These are phyloP conservation scores for Biscutella laevigata DNA, from an alignment of 441 rosid genomes.

Conservation along the genomic window DNA sequence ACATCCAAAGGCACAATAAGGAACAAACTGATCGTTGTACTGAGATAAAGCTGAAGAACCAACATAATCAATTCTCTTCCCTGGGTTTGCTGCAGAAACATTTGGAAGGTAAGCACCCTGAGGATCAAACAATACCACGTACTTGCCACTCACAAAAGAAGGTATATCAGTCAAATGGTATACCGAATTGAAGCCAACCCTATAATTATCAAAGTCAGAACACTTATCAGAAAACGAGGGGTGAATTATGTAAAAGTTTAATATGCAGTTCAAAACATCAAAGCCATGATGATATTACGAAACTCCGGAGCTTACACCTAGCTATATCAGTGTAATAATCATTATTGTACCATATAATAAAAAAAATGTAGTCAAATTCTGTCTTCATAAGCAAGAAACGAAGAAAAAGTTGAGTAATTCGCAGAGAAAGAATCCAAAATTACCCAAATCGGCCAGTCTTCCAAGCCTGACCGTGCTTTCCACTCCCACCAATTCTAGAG, in stretches of 20 bases:
- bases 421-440: background rate
- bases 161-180: conserved; percentile 97
- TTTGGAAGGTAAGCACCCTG: conserved; percentile 83
- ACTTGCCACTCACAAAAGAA: conserved; percentile 88
- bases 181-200: conserved; percentile 98
- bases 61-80: conserved; percentile 86
- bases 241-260: background rate
- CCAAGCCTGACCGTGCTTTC: conserved; percentile 72
- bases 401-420: background rate
- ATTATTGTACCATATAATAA: background rate
- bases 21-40: conserved; percentile 76
- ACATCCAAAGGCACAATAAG: conserved; percentile 84
- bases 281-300: background rate
- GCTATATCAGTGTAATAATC: background rate
- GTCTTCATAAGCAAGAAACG: conserved; percentile 9
- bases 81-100: conserved; percentile 84
- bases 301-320: background rate
- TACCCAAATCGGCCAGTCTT: conserved; percentile 97
- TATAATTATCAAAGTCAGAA: conserved; percentile 22
- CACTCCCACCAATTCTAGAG: conserved; percentile 86
- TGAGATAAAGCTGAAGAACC: conserved; percentile 54
- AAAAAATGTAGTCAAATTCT: background rate
- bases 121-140: conserved; percentile 87
- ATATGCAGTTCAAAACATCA: background rate
- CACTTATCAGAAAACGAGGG: conserved; percentile 6